Evolutionary conservation across 495 filamentous ascomycete species (phyloP), one percentile per base, ranked within the genome.

Genomic region (Tuber melanosporum): DNA sequence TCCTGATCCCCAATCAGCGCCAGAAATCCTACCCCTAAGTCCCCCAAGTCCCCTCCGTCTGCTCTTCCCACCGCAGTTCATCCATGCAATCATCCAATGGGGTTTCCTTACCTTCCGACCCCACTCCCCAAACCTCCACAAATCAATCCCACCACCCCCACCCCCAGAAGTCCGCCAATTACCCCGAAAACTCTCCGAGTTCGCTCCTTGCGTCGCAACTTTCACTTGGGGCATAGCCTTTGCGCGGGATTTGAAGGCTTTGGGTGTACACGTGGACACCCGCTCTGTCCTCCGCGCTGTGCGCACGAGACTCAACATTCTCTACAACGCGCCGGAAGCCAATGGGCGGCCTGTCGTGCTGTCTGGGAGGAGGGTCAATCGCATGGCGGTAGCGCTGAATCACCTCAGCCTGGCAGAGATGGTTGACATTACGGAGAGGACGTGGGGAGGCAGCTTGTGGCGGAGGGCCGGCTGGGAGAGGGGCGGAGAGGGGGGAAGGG

Each of bases 161-260:
- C 46, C 70, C 10, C 73, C 20, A 2, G 46, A 46, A 39, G 10
- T 47, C 22, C 75, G 76, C 19, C 26, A n/a, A 20, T 19, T 76
- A 1, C 75, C 79, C 14, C 39, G 17, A n/a, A n/a, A 22, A 32
- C 74, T 69, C 69, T 17, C 22, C 0, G 75, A 81, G 26, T 70
- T 79, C 44, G 44, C 57, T 0, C 36, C 46, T 5, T 75, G 79
- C 14, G 73, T 73, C 19, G 41, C 75, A 1, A 52, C 43, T 7
- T 73, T 76, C 46, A 75, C 76, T 20, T 83, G 82, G 82, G 82
- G 82, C 6, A 70, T 83, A 22, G n/a, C n/a, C 0, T n/a, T 83
- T 2, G 57, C 75, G 10, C 43, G 52, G 10, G 39, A 57, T 5
- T 42, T 83, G 36, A 45, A 70, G 3, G 15, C 42, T 0, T 22